Base-by-base conservation (phyloP, 148 eudicot species). In the Fagopyrum homotropicum region DNA sequence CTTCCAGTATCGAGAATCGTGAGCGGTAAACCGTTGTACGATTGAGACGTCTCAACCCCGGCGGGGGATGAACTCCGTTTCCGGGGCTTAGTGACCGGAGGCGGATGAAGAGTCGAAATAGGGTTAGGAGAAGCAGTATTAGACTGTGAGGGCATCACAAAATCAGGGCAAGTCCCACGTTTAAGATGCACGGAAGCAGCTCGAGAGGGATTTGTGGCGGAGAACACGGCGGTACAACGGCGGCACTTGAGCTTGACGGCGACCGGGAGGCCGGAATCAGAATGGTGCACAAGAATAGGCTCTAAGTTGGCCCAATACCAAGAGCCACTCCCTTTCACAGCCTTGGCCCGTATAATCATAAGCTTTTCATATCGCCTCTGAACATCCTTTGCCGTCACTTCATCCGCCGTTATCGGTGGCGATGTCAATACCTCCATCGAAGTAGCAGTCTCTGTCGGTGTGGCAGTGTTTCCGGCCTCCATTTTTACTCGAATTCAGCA, bases 261-360 rank as follows among this genome's bases (percentile, higher is more conserved):
- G 56, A 90, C 90, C 0, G 96, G 88, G 4, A 85, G 40, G 0
- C 89, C 89, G 6, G 87, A 83, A 1, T 92, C 97, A 50, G 88
- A 54, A 77, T 89, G 83, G 46, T 79, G 88, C 4, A 92, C 87
- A 43, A 95, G 79, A 6, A 86, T 78, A 0, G 98, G 97, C 79
- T 95, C 97, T 0, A 95, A 77, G 78, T 95, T 92, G 2, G 88
- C 82, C 98, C 98, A 95, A 73, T 95, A 95, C 98, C 98, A 95
- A 3, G 98, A 97, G 17, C 98, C 97, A 80, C 92, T 95, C 2
- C 98, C 98, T 72, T 85, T 90, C 0, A 95, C 74, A 7, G 98
- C 97, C 61, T 92, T 95, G 22, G 80, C 90, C 72, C 96, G 86
- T 9, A 92, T 96, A 89, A 79, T 87, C 52, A 84, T 77, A 15